Base-by-base conservation (phyloP, 768 basidiomycete species). In the Psilocybe subaeruginosa region DNA sequence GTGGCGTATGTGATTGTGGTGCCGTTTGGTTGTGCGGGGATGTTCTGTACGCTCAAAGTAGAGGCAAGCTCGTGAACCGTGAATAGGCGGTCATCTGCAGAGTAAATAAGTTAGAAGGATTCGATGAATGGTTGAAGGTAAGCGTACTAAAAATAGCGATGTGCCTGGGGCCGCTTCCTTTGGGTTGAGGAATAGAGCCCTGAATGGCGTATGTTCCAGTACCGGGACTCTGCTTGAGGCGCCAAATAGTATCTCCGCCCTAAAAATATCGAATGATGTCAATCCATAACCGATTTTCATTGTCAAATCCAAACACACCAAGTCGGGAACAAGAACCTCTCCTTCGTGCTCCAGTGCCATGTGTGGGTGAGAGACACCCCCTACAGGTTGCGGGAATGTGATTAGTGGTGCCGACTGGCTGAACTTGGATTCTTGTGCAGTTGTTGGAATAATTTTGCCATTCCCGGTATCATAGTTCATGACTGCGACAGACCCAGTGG, bases 191-290 rank as follows among this genome's bases (percentile, higher is more conserved):
- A 50, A 91, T 89, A 39, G 79, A 77, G 1, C 89, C 88, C 52
- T 85, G 83, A 48, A 91, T 82, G 41, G 67, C 72, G 73, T 79
- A 90, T 2, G 76, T 68, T 0, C 82, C 82, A 0, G 82, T 43
- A 5, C 9, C 63, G 0, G 76, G 74, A 52, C 80, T 71, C 48
- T 80, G 73, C 45, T 76, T 79, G 2, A 91, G 76, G 41, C 90
- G 78, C 88, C 89, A 92, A 58, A 91, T 83, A 60, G 79, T 87
- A 72, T 91, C 89, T 0, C 72, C 82, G 29, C 90, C 89, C 88
- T 89, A 37, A 58, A n/a, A 17, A 19, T 11, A 50, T 23, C 35
- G 57, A 37, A 60, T 51, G 27, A 35, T 56, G 11, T 39, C 9
- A 17, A 8, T 14, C n/a, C 9, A 6, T 4, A 16, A 37, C 1